Conservation (phyloP, 371 early-diverging fungal species). For the Coemansia sp. region DNA sequence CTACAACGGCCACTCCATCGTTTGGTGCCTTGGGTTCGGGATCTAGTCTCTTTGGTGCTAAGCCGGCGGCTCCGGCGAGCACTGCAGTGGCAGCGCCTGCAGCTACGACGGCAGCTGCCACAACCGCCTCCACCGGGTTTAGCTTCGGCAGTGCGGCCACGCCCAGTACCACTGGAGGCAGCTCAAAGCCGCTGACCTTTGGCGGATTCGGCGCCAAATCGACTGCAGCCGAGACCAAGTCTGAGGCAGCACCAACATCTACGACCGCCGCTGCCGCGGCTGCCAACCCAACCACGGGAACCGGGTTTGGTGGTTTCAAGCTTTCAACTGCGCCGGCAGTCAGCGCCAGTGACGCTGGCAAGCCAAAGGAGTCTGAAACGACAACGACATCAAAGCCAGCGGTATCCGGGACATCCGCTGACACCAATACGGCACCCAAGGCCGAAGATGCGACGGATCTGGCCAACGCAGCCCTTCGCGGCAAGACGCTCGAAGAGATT, state of each 20-base stretch:
- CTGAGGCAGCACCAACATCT: slow-evolving; percentile 1
- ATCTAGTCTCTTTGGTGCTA: background rate
- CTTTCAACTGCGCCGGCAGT: slow-evolving; percentile 42
- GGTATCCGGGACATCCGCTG: background rate
- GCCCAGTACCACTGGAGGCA: slow-evolving; percentile 1
- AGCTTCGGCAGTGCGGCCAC: slow-evolving; percentile 43
- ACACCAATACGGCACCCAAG: slow-evolving; percentile 6
- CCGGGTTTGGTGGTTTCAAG: slow-evolving; percentile 42
- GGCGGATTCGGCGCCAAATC: slow-evolving; percentile 14
- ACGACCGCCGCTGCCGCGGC: slow-evolving; percentile 12
- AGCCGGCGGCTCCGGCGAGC: background rate
- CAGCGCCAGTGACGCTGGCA: slow-evolving; percentile 24
- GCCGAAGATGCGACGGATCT: slow-evolving; percentile 48
- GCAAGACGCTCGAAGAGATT: slow-evolving; percentile 85
- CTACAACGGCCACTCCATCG: slow-evolving; percentile 13
- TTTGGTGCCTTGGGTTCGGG: slow-evolving; percentile 7
- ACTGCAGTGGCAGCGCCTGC: background rate
- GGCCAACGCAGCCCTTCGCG: slow-evolving; percentile 63
- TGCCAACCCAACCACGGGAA: slow-evolving; percentile 22
- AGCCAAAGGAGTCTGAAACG: background rate
- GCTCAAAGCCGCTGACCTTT: slow-evolving; percentile 10
- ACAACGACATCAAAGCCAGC: slow-evolving; percentile 6
- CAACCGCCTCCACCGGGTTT: slow-evolving; percentile 33
- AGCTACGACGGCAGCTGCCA: slow-evolving; percentile 9
- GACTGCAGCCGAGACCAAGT: slow-evolving; percentile 15